phyloP scores from a whole-genome alignment of 495 filamentous ascomycete species.

The Clohesyomyces aquaticus region DNA sequence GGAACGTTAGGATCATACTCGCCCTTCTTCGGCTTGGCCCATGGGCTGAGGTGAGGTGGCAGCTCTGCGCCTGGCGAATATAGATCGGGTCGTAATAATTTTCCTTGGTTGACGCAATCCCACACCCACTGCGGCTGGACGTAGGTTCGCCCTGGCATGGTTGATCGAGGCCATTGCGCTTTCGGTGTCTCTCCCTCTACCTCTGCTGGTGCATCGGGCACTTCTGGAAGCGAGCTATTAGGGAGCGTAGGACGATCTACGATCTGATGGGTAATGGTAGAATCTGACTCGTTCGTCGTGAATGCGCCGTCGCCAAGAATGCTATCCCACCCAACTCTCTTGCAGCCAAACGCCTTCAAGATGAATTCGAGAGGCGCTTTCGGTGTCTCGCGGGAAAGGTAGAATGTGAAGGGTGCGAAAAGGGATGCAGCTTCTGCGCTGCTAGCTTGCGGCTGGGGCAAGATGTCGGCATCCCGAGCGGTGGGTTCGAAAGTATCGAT shows the following conservation, averaged over 20 bases:
- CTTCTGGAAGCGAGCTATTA: conserved; percentile 59
- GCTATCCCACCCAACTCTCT: conserved; percentile 90
- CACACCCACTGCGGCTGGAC: conserved; percentile 98
- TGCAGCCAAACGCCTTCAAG: conserved; percentile 92
- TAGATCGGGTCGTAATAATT: conserved; percentile 80
- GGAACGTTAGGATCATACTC: conserved; percentile 86
- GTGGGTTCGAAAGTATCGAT: conserved; percentile 88
- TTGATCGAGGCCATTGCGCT: conserved; percentile 55
- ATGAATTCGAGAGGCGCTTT: conserved; percentile 91
- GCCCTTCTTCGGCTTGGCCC: conserved; percentile 83
- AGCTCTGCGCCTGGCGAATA: conserved; percentile 88
- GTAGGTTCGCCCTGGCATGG: conserved; percentile 87
- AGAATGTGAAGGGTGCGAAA: conserved; percentile 87
- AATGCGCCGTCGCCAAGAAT: conserved; percentile 89
- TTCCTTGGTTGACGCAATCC: conserved; percentile 91
- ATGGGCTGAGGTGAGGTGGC: conserved; percentile 93
- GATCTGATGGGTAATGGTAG: conserved; percentile 91
- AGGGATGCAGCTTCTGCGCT: conserved; percentile 63
- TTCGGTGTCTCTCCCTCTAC: conserved; percentile 43
- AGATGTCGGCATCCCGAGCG: conserved; percentile 76
- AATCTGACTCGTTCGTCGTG: conserved; percentile 83
- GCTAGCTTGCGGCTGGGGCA: conserved; percentile 74
- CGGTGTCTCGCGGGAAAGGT: conserved; percentile 90
- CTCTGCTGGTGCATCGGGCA: conserved; percentile 52
- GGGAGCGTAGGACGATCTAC: conserved; percentile 84